Conservation (phyloP, 441 rosid species). For the Rhodomyrtus psidioides region DNA sequence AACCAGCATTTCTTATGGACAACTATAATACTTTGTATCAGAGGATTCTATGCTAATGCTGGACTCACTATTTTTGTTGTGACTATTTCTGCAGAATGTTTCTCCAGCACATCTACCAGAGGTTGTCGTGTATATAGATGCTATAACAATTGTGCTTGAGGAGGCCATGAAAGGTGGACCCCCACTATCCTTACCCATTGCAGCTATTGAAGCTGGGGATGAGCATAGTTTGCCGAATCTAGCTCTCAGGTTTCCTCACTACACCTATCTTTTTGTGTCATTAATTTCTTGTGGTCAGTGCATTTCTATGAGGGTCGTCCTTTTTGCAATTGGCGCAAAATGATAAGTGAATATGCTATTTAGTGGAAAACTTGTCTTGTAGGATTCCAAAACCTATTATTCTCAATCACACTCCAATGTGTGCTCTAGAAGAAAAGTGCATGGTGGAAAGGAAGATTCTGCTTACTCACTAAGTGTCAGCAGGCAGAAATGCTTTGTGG, state of each 20-base stretch:
- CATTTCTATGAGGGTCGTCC: background rate
- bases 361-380: background rate
- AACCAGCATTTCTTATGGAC: background rate
- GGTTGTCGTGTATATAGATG: slow-evolving; percentile 72
- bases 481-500: background rate
- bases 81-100: slow-evolving; percentile 59
- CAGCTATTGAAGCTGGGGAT: slow-evolving; percentile 92
- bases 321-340: background rate
- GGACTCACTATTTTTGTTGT: background rate
- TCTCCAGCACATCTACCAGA: slow-evolving; percentile 68
- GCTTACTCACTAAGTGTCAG: background rate
- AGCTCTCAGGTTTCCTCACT: slow-evolving; percentile 66
- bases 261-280: slow-evolving; percentile 7
- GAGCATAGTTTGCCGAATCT: slow-evolving; percentile 78
- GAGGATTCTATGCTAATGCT: background rate
- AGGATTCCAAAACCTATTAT: background rate
- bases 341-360: background rate
- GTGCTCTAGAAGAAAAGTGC: background rate
- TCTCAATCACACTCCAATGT: background rate
- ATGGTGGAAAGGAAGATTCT: background rate
- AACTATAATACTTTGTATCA: background rate
- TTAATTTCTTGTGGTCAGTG: background rate
- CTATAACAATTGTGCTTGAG: slow-evolving; percentile 81
- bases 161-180: slow-evolving; percentile 67
- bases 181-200: slow-evolving; percentile 73